Conservation (phyloP, 345 rosid genomes). For the Syzygium aromaticum region DNA sequence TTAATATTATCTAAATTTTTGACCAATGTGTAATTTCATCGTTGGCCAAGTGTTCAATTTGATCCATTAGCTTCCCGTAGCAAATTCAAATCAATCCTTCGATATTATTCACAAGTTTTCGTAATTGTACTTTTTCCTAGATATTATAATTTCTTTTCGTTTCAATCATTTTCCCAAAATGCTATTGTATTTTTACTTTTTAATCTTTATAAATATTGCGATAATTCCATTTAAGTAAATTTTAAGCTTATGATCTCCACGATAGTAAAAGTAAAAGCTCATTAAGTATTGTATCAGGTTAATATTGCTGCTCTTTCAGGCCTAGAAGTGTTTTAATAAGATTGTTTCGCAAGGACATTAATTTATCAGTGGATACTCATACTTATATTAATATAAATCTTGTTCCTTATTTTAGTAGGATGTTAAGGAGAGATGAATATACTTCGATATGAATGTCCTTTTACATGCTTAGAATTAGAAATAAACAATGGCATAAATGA, state of each 20-base stretch:
- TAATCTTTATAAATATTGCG: no score
- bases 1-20: background rate
- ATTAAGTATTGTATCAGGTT: background rate
- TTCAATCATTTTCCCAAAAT: background rate
- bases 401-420: background rate
- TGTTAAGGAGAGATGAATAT: background rate
- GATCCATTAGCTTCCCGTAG: fast-evolving
- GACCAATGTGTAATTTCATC: background rate
- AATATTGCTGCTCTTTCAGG: background rate
- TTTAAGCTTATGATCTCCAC: background rate
- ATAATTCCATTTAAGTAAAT: background rate
- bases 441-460: background rate
- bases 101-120: background rate
- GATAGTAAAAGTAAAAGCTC: background rate
- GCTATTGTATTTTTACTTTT: background rate
- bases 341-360: background rate
- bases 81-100: background rate
- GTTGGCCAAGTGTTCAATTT: background rate
- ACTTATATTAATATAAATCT: background rate
- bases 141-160: background rate
- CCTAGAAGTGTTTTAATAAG: background rate
- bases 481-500: background rate
- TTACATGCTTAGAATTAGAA: background rate
- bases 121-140: background rate
- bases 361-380: background rate